Evolutionary conservation across 495 filamentous ascomycete species (phyloP), one percentile per base, ranked within the genome.

Genomic region (Aspergillus taichungensis): DNA sequence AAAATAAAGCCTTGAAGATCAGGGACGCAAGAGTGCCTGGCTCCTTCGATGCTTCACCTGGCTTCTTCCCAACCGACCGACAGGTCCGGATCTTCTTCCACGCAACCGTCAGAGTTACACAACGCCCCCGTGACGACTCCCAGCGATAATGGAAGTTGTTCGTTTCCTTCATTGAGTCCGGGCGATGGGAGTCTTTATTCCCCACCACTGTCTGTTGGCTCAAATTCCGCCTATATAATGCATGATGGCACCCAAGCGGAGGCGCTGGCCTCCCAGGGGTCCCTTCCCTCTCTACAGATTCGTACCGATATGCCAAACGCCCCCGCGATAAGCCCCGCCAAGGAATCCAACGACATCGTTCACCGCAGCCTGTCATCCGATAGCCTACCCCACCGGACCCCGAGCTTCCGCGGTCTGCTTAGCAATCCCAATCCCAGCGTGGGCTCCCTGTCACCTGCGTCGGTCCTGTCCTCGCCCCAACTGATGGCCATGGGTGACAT

Each of bases 401-500:
- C 68, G 43, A 80, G 68, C 62, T 50, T 75, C 24, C 71, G 66
- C 53, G 74, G 64, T 35, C 61, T 69, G 24, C 63, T 64, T 27
- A 71, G 56, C 37, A 61, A 59, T 13, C 48, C 64, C 8, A 47
- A 59, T n/a, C 64, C 64, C 13, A 74, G 68, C 49, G 60, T 71
- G 3, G 73, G 69, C 11, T 83, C 80, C 6, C 55, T 78, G 14
- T 84, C 82, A 2, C 80, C 80, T 1, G 73, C 68, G 27, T 83
- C 82, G 9, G 41, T 66, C 14, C 53, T 80, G 13, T 78, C 82
- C 5, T 85, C 82, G 12, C 88, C 89, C 3, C 78, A 83, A 46
- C 74, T 94, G 33, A 79, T 81, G 46, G 86, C 89, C 13, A 82
- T 95, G 78, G 78, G 79, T 33, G 88, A 95, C 56, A 82, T 98